These are phyloP conservation scores for Pisolithus sp. DNA, from an alignment of 768 basidiomycete species.

Conservation along the genomic window DNA sequence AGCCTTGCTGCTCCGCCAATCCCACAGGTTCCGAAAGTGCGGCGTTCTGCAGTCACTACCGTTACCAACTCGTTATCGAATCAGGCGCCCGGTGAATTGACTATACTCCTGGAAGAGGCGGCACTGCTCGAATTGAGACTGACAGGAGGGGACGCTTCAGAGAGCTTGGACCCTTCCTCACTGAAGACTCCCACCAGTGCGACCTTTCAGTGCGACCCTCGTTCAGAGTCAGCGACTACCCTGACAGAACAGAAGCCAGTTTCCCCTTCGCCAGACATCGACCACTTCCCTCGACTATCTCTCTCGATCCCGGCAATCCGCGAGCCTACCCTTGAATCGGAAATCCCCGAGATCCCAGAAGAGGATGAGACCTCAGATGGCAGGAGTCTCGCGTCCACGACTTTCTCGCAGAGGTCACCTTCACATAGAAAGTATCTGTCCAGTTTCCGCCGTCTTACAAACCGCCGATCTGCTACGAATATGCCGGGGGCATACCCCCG, in stretches of 20 bases:
- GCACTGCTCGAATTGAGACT: conserved; percentile 52
- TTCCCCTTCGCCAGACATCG: conserved; percentile 12
- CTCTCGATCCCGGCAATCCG: conserved; percentile 25
- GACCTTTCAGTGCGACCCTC: conserved; percentile 19
- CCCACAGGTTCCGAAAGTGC: conserved; percentile 24
- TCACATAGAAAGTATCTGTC: conserved; percentile 41
- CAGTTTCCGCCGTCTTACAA: conserved; percentile 41
- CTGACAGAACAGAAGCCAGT: conserved; percentile 13
- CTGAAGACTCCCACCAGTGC: conserved; percentile 20
- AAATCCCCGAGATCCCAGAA: conserved; percentile 12
- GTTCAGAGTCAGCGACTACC: conserved; percentile 16
- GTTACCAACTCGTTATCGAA: conserved; percentile 34
- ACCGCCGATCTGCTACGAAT: conserved; percentile 32
- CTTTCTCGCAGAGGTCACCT: conserved; percentile 47
- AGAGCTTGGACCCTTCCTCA: conserved; percentile 7
- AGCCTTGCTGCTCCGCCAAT: conserved; percentile 17
- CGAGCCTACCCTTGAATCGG: conserved; percentile 20
- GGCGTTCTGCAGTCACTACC: conserved; percentile 17
- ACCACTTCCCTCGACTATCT: conserved; percentile 21
- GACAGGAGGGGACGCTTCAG: conserved; percentile 34
- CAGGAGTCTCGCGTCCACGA: conserved; percentile 29
- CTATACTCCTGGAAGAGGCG: conserved; percentile 50
- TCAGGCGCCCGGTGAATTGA: conserved; percentile 48
- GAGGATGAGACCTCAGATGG: conserved; percentile 23
- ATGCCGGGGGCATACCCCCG: conserved; percentile 42